Evolutionary conservation across 83 land plant species (phyloP), one percentile per base, ranked within the genome.

Genomic region (Diphasiastrum complanatum): DNA sequence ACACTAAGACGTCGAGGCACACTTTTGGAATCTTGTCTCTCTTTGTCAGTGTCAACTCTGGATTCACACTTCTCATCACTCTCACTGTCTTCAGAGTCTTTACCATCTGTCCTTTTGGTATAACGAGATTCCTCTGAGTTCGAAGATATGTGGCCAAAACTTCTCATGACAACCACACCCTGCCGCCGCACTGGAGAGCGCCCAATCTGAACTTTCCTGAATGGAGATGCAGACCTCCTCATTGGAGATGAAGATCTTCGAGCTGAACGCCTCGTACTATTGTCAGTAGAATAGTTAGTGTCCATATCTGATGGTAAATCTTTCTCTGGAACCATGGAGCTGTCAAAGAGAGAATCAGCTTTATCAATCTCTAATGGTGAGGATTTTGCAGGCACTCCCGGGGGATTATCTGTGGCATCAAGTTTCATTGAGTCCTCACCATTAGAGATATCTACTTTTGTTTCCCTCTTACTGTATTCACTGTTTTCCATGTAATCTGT

Each of bases 71-170:
- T 81, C 51, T 79, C 74, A 35, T 47, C 46, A 60, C 66, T 59
- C 4, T 78, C 85, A 51, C 51, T 72, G 14, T 53, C 46, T 20
- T n/a, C n/a, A n/a, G n/a, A n/a, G n/a, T n/a, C n/a, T n/a, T n/a
- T n/a, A n/a, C n/a, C n/a, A n/a, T n/a, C n/a, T n/a, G n/a, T n/a
- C n/a, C n/a, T n/a, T n/a, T n/a, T n/a, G n/a, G 30, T 10, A 27
- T 40, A 51, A 25, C 43, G 73, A 23, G 65, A 63, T 59, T 51
- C 23, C 40, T 71, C 61, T 56, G 67, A 51, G 33, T 80, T 78
- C 18, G 89, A 63, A 67, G 97, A 69, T 14, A 86, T 78, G 59
- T 93, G 86, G 47, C 86, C 89, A 19, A 95, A 78, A 71, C 86
- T 89, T 27, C 83, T 76, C 40, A 89, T 86, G 4, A 95, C 85